Percentiles rank a stretch among this genome's conserved stretches.
phyloP scores from a whole-genome alignment of 306 rosid species.

The Carpinus viminea region DNA sequence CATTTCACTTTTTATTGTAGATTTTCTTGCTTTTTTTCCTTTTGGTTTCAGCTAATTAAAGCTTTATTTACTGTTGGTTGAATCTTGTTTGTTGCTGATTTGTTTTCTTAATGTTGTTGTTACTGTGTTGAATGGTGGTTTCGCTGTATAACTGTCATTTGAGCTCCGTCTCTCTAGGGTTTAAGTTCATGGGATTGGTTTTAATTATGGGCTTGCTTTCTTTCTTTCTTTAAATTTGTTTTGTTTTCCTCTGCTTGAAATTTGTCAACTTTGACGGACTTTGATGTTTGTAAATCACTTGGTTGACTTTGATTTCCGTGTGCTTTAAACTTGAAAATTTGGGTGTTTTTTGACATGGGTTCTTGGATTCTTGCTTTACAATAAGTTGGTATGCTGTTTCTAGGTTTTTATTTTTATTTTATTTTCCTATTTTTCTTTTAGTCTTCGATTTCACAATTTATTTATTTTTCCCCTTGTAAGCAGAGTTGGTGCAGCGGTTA shows the following conservation, averaged over 20 bases:
- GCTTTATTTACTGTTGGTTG: slow-evolving; percentile 12
- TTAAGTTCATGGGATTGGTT: slow-evolving; percentile 22
- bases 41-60: slow-evolving; percentile 11
- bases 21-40: background rate
- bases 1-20: slow-evolving; percentile 23
- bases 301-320: slow-evolving; percentile 61
- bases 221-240: slow-evolving; percentile 2
- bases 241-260: slow-evolving; percentile 11
- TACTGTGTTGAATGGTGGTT: slow-evolving; percentile 36
- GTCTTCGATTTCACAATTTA: background rate
- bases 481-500: background rate
- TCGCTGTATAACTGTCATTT: slow-evolving; percentile 26
- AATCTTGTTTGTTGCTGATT: background rate
- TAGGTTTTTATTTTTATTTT: background rate
- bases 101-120: slow-evolving; percentile 1
- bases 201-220: slow-evolving; percentile 12
- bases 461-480: too few species aligned
- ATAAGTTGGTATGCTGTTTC: slow-evolving; percentile 12
- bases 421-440: background rate
- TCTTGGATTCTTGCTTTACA: slow-evolving; percentile 12
- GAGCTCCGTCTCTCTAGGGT: slow-evolving; percentile 26
- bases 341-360: slow-evolving; percentile 22
- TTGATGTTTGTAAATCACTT: slow-evolving; percentile 20
- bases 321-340: slow-evolving; percentile 31
- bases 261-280: slow-evolving; percentile 19